Conservation (phyloP, 805 yeast genomes). For the Yarrowia porcina region DNA sequence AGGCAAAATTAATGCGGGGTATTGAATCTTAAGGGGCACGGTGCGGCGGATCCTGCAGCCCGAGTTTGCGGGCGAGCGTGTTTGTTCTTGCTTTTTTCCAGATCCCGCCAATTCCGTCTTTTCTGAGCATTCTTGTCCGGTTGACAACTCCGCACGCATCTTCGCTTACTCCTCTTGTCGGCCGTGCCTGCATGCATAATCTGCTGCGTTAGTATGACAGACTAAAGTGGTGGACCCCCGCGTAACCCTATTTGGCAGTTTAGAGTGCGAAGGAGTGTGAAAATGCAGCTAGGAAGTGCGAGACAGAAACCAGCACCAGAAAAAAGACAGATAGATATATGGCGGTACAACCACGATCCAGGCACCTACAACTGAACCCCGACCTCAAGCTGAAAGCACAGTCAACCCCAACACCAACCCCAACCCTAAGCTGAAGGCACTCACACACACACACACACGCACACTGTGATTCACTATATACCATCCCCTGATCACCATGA, state of each 20-base stretch:
- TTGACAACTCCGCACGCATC: neutral
- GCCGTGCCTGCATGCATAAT: slow-evolving; percentile 15
- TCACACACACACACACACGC: neutral
- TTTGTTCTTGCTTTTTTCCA: neutral
- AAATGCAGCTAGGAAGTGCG: slow-evolving; percentile 17
- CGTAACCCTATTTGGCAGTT: slow-evolving; percentile 8
- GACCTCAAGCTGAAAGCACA: too few species aligned
- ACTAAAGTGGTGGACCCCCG: slow-evolving; percentile 1
- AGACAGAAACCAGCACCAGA: slow-evolving; percentile 1
- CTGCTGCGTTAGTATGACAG: neutral
- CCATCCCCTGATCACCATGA: neutral
- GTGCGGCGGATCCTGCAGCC: neutral
- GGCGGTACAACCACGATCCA: slow-evolving; percentile 1
- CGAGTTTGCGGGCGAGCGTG: neutral
- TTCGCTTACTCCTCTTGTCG: neutral
- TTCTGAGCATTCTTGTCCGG: neutral
- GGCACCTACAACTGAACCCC: too few species aligned
- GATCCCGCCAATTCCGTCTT: too few species aligned
- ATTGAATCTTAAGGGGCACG: neutral
- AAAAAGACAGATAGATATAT: slow-evolving; percentile 13
- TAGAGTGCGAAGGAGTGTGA: slow-evolving; percentile 13
- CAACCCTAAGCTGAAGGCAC: too few species aligned
- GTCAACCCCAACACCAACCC: too few species aligned
- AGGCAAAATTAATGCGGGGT: slow-evolving; percentile 11
- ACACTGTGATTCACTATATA: neutral